phyloP scores from a whole-genome alignment of 352 stramenopile genomes.

The Chrysophaeum taylorii region DNA sequence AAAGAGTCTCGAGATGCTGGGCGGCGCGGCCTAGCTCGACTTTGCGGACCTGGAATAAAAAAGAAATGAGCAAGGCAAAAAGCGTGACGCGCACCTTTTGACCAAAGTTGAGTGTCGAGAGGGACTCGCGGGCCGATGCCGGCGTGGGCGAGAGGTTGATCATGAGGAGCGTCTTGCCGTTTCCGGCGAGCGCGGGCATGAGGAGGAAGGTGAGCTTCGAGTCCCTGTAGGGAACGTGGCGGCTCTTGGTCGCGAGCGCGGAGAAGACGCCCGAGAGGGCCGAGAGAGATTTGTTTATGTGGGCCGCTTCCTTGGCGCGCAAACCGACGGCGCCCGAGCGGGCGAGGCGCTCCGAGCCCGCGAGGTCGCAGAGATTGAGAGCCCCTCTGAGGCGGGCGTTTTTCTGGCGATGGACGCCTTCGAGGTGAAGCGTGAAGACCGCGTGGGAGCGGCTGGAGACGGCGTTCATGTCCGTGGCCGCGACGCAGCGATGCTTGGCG shows the following conservation, averaged over 20 bases:
- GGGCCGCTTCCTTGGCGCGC: constrained; percentile 89
- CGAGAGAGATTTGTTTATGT: constrained; percentile 98
- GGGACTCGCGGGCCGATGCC: constrained; percentile 83
- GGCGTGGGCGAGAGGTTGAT: constrained; percentile 94
- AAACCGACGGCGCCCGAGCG: constrained; percentile 74
- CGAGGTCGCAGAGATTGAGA: constrained; percentile 81
- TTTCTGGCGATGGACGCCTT: constrained; percentile 70
- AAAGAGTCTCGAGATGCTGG: constrained; percentile 16
- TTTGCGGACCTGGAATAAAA: constrained; percentile 87
- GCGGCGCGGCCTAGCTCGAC: constrained; percentile 92
- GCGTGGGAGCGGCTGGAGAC: constrained; percentile 92
- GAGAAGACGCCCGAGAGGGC: constrained; percentile 96
- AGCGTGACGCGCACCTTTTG: constrained; percentile 23
- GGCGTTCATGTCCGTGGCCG: constrained; percentile 93
- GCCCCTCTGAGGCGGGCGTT: constrained; percentile 76
- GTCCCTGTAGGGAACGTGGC: constrained; percentile 92
- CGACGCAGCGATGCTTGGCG: constrained; percentile 82
- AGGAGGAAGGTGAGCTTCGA: constrained; percentile 98
- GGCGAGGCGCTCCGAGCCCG: constrained; percentile 86
- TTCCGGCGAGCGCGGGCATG: constrained; percentile 91
- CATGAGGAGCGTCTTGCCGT: constrained; percentile 99
- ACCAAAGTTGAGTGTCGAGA: constrained; percentile 96
- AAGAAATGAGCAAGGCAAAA: constrained; percentile 7
- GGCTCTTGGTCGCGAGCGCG: constrained; percentile 84
- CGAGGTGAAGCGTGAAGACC: constrained; percentile 88